Evolutionary conservation across 2,329 filamentous ascomycete genomes (phyloP), one percentile per base, ranked within the genome.

Genomic region (Aspergillus sp.): DNA sequence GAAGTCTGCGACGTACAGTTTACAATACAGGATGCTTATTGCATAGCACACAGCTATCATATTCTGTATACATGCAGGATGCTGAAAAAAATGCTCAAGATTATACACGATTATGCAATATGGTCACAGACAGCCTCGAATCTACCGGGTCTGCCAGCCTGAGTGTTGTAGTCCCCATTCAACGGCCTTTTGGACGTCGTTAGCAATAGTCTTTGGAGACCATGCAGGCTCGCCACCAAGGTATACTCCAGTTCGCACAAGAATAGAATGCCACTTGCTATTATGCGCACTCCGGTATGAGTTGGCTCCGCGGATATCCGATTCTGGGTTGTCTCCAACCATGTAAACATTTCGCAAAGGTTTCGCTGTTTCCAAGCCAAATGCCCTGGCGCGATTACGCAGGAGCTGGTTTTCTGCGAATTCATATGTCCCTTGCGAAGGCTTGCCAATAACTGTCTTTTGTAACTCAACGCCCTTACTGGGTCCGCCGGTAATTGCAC

Each of bases 301-400:
- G 70, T 96, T 96, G 19, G 91, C 93, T 6, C 95, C 95, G 5
- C 85, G 81, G 64, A 99, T 96, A 72, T 99, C 95, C 65, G 90
- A 95, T 70, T 91, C 91, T 5, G 90, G 90, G 68, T 93, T 93
- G 69, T 93, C 90, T 6, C 95, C 95, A 43, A 98, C 85, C 93
- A 98, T 98, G 76, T 96, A 98, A 11, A 98, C 92, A 44, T 82
- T 84, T 67, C 82, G 81, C 55, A 96, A 74, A n/a, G 82, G 81
- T 19, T 68, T 73, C 3, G 74, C 56, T 31, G 66, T 63, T 25
- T 69, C 61, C 59, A 61, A 62, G 15, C 73, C 68, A 49, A 86
- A 77, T 23, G 85, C 59, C 15, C 75, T 70, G 21, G 79, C 74
- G 19, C 89, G 80, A 70, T 90, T 86, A 58, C 77, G 76, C 53